These are phyloP conservation scores for Corymbia citriodora DNA, from an alignment of 441 rosid species.

Conservation along the genomic window DNA sequence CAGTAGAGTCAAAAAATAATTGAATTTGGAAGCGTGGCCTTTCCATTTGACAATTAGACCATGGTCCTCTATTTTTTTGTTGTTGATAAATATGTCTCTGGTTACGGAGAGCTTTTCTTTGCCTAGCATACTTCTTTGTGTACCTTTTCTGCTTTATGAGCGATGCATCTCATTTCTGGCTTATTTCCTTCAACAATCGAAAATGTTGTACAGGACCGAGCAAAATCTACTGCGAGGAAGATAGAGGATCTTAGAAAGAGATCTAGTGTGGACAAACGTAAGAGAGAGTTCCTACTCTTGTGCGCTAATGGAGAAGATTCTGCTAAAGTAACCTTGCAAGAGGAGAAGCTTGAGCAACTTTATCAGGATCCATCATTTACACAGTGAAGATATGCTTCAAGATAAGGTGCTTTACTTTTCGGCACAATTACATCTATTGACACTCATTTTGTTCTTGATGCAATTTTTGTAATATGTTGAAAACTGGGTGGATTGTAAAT, in stretches of 20 bases:
- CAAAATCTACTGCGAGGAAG: no score
- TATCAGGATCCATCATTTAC: constrained; percentile 42
- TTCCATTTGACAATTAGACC: background rate
- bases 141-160: no score
- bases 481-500: background rate
- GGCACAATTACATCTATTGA: background rate
- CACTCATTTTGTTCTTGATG: background rate
- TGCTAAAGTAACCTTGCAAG: background rate
- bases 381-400: constrained; percentile 41
- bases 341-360: constrained; percentile 63
- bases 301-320: no score
- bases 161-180: no score
- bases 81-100: no score
- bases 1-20: background rate
- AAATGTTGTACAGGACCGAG: no score
- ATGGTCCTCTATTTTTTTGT: background rate
- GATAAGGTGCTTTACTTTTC: constrained; percentile 39
- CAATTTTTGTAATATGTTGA: background rate
- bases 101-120: no score
- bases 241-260: no score
- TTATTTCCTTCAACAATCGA: no score
- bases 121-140: no score
- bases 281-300: no score
- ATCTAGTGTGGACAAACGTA: no score
- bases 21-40: background rate